A percentile compares a stretch with the other conserved stretches of the same genome.
Evolutionary conservation across 2,329 filamentous ascomycete genomes (phyloP).

Genomic region (Gnomoniopsis smithogilvyi): DNA sequence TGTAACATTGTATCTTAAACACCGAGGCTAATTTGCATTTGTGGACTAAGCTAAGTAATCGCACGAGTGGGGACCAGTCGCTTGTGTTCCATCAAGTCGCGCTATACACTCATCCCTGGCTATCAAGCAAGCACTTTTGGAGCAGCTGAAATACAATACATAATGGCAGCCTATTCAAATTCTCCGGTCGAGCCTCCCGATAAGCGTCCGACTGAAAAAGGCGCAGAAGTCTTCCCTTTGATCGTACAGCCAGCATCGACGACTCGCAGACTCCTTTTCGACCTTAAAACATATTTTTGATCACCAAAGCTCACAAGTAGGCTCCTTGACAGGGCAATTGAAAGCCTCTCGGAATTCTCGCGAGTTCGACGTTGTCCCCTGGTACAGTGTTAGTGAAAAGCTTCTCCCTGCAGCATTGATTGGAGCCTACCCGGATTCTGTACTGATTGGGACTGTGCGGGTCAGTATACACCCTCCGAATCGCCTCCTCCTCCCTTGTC

Average conservation of each 20-base stretch:
- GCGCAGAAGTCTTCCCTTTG: too few species aligned
- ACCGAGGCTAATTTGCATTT: not conserved
- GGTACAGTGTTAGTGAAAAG: not conserved
- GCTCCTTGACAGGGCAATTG: conserved; percentile 61
- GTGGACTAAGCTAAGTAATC: not conserved
- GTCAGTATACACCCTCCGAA: conserved; percentile 58
- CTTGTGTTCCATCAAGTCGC: not conserved
- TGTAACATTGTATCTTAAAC: not conserved
- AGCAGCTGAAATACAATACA: not conserved
- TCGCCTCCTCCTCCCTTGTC: conserved; percentile 53
- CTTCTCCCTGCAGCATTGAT: not conserved
- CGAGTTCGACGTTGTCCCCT: conserved; percentile 60
- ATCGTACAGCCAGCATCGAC: too few species aligned
- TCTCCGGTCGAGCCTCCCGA: not conserved
- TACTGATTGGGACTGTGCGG: conserved; percentile 63
- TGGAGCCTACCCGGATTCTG: conserved; percentile 47
- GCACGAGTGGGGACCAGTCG: not conserved
- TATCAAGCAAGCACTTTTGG: not conserved
- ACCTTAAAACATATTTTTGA: not conserved
- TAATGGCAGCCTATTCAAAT: not conserved
- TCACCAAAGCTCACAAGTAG: conserved; percentile 68
- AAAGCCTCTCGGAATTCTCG: conserved; percentile 66
- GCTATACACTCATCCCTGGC: not conserved
- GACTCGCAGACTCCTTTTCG: not conserved
- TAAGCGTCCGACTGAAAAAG: not conserved